Evolutionary conservation across 805 yeast genomes (phyloP).

Genomic region (Pichia californica): DNA sequence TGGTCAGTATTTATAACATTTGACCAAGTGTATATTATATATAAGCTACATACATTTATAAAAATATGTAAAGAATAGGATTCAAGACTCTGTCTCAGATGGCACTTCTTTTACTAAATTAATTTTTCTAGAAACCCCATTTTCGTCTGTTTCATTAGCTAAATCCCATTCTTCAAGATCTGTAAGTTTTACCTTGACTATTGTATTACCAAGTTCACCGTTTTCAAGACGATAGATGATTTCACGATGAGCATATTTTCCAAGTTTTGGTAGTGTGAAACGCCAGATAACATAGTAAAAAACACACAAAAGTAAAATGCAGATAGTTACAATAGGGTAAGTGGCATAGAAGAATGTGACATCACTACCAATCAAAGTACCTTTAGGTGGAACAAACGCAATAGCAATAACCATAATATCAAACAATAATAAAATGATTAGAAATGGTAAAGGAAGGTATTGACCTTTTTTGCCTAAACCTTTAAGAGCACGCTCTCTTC

Average conservation of each 20-base stretch:
- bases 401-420: constrained; percentile 34
- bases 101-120: no score
- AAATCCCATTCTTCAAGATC: constrained; percentile 32
- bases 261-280: constrained; percentile 29
- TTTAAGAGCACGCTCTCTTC: constrained; percentile 28
- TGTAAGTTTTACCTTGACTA: constrained; percentile 29
- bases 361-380: constrained; percentile 35
- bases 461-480: constrained; percentile 32
- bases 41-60: no score
- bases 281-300: constrained; percentile 34
- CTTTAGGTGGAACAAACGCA: constrained; percentile 39
- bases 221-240: constrained; percentile 27
- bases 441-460: constrained; percentile 30
- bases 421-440: constrained; percentile 30
- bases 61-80: no score
- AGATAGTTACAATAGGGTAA: constrained; percentile 34
- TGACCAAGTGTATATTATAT: no score
- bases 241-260: constrained; percentile 30
- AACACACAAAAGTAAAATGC: constrained; percentile 29
- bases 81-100: no score
- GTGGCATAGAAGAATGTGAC: constrained; percentile 38
- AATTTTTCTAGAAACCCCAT: no score
- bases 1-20: no score
- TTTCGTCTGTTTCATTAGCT: constrained; percentile 12
- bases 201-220: constrained; percentile 36